Percentiles rank a stretch among this genome's conserved stretches.
phyloP scores from a whole-genome alignment of 2,329 filamentous ascomycete species.

The Trichoderma atrobrunneum region DNA sequence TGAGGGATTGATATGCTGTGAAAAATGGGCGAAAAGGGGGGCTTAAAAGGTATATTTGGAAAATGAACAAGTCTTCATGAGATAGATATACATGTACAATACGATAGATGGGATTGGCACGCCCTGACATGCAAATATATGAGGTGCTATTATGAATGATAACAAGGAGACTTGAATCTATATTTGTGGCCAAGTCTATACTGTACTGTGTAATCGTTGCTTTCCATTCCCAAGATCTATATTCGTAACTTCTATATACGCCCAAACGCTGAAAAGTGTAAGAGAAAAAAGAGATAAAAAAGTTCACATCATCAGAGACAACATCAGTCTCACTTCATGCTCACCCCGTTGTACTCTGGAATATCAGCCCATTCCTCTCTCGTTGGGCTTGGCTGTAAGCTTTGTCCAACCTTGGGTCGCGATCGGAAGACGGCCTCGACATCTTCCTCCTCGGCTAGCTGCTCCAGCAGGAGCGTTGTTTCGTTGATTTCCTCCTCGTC shows the following conservation, averaged over 20 bases:
- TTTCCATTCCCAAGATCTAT: constrained; percentile 4
- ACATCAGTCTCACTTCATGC: neutral
- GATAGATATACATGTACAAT: constrained; percentile 17
- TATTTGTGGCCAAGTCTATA: neutral
- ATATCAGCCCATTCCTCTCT: constrained; percentile 32
- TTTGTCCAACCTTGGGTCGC: constrained; percentile 74
- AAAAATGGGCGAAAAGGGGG: neutral
- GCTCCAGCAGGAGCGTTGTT: constrained; percentile 58
- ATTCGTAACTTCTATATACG: constrained; percentile 5
- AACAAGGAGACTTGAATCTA: neutral
- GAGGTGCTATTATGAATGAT: neutral
- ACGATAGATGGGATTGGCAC: neutral
- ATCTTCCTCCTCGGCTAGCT: constrained; percentile 69
- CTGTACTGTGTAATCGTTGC: neutral
- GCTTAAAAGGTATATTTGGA: neutral
- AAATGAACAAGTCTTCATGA: neutral
- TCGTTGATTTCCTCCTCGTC: constrained; percentile 48
- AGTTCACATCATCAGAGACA: neutral
- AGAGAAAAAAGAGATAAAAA: neutral
- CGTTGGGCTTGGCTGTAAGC: constrained; percentile 58
- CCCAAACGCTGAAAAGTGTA: neutral
- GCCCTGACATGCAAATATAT: neutral
- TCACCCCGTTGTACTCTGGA: constrained; percentile 1
- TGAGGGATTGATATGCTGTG: neutral
- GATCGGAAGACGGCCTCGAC: constrained; percentile 84